These are phyloP conservation scores for Salisapilia sapeloensis DNA, from an alignment of 352 stramenopile genomes.

Conservation along the genomic window DNA sequence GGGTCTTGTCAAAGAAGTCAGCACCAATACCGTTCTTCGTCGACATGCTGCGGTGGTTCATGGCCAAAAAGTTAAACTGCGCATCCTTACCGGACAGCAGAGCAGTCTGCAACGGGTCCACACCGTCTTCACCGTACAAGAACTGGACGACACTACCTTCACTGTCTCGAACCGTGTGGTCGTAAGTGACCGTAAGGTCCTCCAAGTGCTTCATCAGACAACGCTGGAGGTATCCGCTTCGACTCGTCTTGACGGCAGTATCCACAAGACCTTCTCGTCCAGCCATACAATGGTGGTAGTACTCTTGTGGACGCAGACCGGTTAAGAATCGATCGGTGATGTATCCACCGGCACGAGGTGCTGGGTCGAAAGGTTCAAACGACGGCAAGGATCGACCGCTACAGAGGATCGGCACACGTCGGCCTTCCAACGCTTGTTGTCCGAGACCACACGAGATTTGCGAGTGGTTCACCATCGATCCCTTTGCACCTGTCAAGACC, in stretches of 20 bases:
- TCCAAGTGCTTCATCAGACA: slow-evolving; percentile 99
- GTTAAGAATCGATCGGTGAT: slow-evolving; percentile 99
- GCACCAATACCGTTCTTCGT: slow-evolving; percentile 86
- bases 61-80: slow-evolving; percentile 90
- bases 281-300: slow-evolving; percentile 99
- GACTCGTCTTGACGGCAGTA: slow-evolving; percentile 99
- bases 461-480: slow-evolving; percentile 99
- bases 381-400: slow-evolving; percentile 96
- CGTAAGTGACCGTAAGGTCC: slow-evolving; percentile 95
- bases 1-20: slow-evolving; percentile 80
- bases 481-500: slow-evolving; percentile 98
- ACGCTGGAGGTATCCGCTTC: slow-evolving; percentile 98
- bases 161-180: slow-evolving; percentile 96
- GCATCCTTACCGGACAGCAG: slow-evolving; percentile 88
- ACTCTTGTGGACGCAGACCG: slow-evolving; percentile 93
- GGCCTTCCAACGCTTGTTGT: slow-evolving; percentile 98
- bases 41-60: slow-evolving; percentile 91
- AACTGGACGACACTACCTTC: slow-evolving; percentile 98
- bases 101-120: slow-evolving; percentile 93
- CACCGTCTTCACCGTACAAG: slow-evolving; percentile 97
- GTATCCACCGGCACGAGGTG: slow-evolving; percentile 95
- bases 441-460: slow-evolving; percentile 97
- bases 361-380: slow-evolving; percentile 96
- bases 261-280: slow-evolving; percentile 96
- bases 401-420: slow-evolving; percentile 95